Evolutionary conservation across 148 eudicot species (phyloP), one percentile per base, ranked within the genome.

Genomic region (Heliosperma pusillum): DNA sequence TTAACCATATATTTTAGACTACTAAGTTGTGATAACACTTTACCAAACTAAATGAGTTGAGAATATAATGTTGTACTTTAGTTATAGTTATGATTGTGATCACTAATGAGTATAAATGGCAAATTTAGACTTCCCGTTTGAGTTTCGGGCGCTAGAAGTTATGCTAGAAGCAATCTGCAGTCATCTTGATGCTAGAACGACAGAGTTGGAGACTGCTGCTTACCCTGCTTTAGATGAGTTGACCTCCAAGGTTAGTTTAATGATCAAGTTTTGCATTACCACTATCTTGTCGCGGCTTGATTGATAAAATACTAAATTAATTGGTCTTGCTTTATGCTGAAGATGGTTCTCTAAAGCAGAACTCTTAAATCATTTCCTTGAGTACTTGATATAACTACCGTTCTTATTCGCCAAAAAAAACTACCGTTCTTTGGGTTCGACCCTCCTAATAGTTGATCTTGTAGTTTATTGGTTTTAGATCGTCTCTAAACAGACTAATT

Each of bases 181-280:
- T 73, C 87, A 85, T 79, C 90, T 93, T 61, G 98, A 91, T 79
- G 92, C 97, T 17, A 90, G 91, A 24, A 88, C 97, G 16, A 78
- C 86, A 16, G 97, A 93, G 68, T 57, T 93, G 81, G 98, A 93
- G 78, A 83, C 87, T 73, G 94, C 78, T 72, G 90, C 98, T 70
- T 93, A 93, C 71, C 98, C 98, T 52, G 98, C 98, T 78, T 82
- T 93, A 72, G 98, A 93, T 78, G 97, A 91, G 80, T 89, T 93
- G 21, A 93, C 98, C 53, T 90, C 97, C 8, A 91, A 87, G 94
- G 98, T 85, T 69, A 47, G 9, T 52, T 50, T 27, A 20, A 6
- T 11, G 30, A 20, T 27, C 9, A 9, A 19, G 20, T 62, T 40
- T 15, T 36, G 26, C n/a, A 42, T 27, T 70, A 24, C 57, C 52